Conservation (phyloP, 1,284 basidiomycete genomes). For the Lignosus rhinocerotis region DNA sequence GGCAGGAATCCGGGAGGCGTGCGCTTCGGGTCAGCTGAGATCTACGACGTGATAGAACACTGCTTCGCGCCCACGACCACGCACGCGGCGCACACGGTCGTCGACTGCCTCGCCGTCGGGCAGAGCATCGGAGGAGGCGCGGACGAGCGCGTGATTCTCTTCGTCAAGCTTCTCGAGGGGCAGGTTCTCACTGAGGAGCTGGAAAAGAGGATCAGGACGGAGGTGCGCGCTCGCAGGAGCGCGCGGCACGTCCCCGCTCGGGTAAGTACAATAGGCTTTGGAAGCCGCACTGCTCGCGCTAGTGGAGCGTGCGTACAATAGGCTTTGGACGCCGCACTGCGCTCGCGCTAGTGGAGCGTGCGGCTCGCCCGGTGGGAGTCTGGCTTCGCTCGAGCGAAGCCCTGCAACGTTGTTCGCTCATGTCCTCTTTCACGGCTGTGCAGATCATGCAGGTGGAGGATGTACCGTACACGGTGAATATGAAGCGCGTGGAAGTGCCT, state of each 20-base stretch:
- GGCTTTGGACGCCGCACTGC: neutral
- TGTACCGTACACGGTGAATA: slow-evolving; percentile 85
- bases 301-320: neutral
- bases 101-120: slow-evolving; percentile 77
- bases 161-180: slow-evolving; percentile 69
- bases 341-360: neutral
- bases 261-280: slow-evolving; percentile 42
- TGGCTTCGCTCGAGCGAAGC: slow-evolving; percentile 4
- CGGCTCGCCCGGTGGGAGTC: neutral
- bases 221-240: slow-evolving; percentile 68
- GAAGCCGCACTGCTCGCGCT: neutral
- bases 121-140: slow-evolving; percentile 69
- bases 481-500: slow-evolving; percentile 83
- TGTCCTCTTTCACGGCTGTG: slow-evolving; percentile 15
- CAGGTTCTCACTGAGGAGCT: slow-evolving; percentile 52
- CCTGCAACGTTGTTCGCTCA: slow-evolving; percentile 23
- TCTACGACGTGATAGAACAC: slow-evolving; percentile 81
- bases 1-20: slow-evolving; percentile 80
- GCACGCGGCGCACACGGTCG: slow-evolving; percentile 48
- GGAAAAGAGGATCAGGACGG: slow-evolving; percentile 58
- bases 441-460: slow-evolving; percentile 72
- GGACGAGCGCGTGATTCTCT: slow-evolving; percentile 84
- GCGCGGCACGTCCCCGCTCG: slow-evolving; percentile 73
- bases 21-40: slow-evolving; percentile 83
- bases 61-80: slow-evolving; percentile 48